Percentiles rank a stretch among this genome's conserved stretches.
phyloP scores from a whole-genome alignment of 176 grass and related monocot genomes.

The Oryza longistaminata region DNA sequence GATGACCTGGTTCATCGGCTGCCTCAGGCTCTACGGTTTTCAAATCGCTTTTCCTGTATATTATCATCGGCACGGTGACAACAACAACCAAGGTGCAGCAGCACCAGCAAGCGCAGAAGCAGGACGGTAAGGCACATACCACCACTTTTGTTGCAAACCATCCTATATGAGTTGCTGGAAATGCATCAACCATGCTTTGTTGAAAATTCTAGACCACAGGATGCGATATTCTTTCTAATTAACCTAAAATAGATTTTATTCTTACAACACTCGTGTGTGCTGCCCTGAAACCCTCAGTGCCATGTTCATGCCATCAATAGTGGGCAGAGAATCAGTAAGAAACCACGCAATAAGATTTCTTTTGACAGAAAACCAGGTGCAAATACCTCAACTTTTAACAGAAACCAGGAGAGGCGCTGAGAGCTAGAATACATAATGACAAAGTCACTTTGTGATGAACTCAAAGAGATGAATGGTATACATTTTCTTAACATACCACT shows the following conservation, averaged over 20 bases:
- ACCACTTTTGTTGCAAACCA: background rate
- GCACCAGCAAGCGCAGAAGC: background rate
- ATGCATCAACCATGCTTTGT: background rate
- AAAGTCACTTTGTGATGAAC: background rate
- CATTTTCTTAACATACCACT: background rate
- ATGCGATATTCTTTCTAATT: background rate
- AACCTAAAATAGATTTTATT: background rate
- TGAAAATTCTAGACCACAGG: background rate
- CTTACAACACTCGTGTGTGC: background rate
- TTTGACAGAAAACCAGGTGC: too few species aligned
- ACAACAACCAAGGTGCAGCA: background rate
- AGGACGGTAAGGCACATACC: background rate
- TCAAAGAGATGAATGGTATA: background rate
- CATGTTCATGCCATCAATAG: background rate
- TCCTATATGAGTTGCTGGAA: background rate
- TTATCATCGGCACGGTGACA: background rate
- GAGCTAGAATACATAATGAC: too few species aligned
- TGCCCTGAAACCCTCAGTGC: background rate
- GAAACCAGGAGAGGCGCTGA: too few species aligned
- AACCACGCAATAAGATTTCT: background rate
- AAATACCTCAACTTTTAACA: too few species aligned
- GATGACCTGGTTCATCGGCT: background rate
- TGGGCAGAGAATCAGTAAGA: background rate
- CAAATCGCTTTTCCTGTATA: background rate
- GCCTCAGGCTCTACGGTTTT: background rate